A percentile compares a stretch with the other conserved stretches of the same genome.
Conservation (phyloP, 352 stramenopile genomes). For the Phytophthora ramorum region DNA sequence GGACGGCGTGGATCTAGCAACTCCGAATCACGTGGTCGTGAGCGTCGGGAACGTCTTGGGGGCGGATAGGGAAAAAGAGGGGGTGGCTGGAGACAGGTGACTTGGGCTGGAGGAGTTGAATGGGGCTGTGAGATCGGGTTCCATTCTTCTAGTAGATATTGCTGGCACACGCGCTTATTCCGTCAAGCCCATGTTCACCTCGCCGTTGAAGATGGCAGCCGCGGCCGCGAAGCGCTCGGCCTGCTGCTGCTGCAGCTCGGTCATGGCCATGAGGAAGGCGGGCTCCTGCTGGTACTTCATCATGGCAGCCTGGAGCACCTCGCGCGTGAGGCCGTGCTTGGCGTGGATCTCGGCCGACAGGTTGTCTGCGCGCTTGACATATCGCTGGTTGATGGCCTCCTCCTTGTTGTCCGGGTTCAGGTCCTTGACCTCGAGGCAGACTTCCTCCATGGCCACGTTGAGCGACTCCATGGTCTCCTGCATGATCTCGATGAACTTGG, state of each 20-base stretch:
- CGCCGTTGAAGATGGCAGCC: constrained; percentile 87
- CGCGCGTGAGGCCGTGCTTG: constrained; percentile 87
- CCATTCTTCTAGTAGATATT: constrained; percentile 57
- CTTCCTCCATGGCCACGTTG: constrained; percentile 90
- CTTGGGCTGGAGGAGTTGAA: constrained; percentile 24
- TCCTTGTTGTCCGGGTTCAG: constrained; percentile 91
- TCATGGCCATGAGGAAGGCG: constrained; percentile 88
- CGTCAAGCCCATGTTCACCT: constrained; percentile 90
- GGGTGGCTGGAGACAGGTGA: constrained; percentile 31
- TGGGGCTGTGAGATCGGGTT: constrained; percentile 26
- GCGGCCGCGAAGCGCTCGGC: constrained; percentile 84
- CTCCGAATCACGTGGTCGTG: constrained; percentile 6
- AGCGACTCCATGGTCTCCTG: constrained; percentile 91
- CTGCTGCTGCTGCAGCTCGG: constrained; percentile 88
- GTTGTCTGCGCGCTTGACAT: constrained; percentile 88
- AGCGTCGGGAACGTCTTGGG: constrained; percentile 17
- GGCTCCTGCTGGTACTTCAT: constrained; percentile 93
- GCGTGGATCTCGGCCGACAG: constrained; percentile 88
- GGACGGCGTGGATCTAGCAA: constrained; percentile 16
- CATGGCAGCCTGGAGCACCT: constrained; percentile 90
- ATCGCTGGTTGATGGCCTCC: constrained; percentile 90
- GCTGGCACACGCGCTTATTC: constrained; percentile 52
- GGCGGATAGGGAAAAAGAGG: constrained; percentile 25
- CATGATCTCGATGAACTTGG: constrained; percentile 92
- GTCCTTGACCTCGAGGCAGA: constrained; percentile 90